Evolutionary conservation across 2,329 filamentous ascomycete species (phyloP).

Genomic region (Calycina herbarum): DNA sequence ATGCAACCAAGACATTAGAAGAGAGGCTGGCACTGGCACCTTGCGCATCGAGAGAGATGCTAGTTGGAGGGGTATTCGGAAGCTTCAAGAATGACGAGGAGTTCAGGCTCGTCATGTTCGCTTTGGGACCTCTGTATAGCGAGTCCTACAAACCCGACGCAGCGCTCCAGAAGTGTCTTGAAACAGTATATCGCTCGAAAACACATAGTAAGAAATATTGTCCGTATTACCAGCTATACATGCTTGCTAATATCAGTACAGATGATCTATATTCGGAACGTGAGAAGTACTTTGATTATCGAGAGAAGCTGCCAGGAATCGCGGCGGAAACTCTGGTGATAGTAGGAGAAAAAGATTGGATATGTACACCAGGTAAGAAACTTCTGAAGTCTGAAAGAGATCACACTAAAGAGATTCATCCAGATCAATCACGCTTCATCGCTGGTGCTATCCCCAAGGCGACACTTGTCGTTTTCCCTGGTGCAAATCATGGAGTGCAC

Average conservation of each 20-base stretch:
- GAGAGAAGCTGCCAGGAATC: constrained; percentile 33
- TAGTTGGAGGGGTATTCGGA: constrained; percentile 42
- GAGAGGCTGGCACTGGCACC: constrained; percentile 38
- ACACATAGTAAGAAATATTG: constrained; percentile 37
- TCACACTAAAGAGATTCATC: background rate
- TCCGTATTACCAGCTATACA: background rate
- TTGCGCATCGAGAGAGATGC: constrained; percentile 41
- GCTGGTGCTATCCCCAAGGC: constrained; percentile 33
- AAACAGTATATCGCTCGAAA: constrained; percentile 40
- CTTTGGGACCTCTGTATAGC: constrained; percentile 41
- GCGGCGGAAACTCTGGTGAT: constrained; percentile 41
- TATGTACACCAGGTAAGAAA: constrained; percentile 40
- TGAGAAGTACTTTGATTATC: constrained; percentile 44
- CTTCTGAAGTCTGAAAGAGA: background rate
- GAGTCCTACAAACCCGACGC: constrained; percentile 40
- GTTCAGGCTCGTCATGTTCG: constrained; percentile 42
- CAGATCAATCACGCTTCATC: constrained; percentile 39
- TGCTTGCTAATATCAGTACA: constrained; percentile 12
- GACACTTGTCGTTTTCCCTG: constrained; percentile 34
- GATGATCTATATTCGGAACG: constrained; percentile 40
- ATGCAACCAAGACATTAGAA: constrained; percentile 38
- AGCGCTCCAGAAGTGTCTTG: constrained; percentile 35
- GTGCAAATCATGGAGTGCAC: constrained; percentile 42
- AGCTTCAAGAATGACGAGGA: constrained; percentile 41
- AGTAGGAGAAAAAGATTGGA: constrained; percentile 43